Conservation (phyloP, 495 filamentous ascomycete species). For the Clavariopsis aquatica region DNA sequence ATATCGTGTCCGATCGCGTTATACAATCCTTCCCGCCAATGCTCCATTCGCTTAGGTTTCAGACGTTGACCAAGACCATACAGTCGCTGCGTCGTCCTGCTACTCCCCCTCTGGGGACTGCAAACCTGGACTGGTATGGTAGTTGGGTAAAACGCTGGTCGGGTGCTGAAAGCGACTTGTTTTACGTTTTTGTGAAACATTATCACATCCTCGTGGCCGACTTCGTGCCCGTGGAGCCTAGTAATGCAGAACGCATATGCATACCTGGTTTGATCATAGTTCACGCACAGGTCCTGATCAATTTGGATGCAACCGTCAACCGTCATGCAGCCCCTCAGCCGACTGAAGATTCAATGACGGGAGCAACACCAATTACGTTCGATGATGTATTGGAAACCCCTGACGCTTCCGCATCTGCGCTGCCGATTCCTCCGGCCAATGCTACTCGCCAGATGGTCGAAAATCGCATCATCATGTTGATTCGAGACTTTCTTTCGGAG, state of each 20-base stretch:
- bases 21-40: conserved; percentile 70
- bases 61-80: conserved; percentile 62
- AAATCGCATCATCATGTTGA: conserved; percentile 82
- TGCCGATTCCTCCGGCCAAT: conserved; percentile 68
- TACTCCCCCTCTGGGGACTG: conserved; percentile 66
- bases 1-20: conserved; percentile 56
- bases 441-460: conserved; percentile 83
- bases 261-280: conserved; percentile 81
- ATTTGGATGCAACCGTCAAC: conserved; percentile 84
- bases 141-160: conserved; percentile 85
- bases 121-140: conserved; percentile 80
- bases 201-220: conserved; percentile 81
- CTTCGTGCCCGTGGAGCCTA: conserved; percentile 67
- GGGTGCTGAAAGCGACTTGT: conserved; percentile 86
- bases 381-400: conserved; percentile 75
- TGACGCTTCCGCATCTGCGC: conserved; percentile 67
- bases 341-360: conserved; percentile 42
- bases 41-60: conserved; percentile 71
- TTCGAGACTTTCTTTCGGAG: conserved; percentile 82
- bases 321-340: conserved; percentile 57
- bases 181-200: conserved; percentile 92
- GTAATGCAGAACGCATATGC: conserved; percentile 62
- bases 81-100: conserved; percentile 68
- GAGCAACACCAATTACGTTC: conserved; percentile 66
- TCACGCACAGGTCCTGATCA: conserved; percentile 78